Evolutionary conservation across 331 rosid genomes (phyloP), one percentile per base, ranked within the genome.

Genomic region (Dryas integrifolia): DNA sequence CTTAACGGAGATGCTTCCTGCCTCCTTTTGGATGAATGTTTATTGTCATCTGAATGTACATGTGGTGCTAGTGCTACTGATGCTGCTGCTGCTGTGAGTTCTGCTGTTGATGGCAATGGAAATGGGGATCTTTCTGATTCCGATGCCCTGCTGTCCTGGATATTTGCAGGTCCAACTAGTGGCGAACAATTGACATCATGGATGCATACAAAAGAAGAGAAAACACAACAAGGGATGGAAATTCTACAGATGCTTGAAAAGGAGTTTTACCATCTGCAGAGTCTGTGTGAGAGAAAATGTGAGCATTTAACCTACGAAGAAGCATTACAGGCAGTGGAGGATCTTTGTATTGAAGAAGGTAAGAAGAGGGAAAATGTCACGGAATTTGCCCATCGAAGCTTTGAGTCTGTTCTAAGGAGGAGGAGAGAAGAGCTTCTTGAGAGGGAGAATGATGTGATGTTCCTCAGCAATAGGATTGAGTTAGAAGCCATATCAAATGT

Each of bases 281-380:
- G 84, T 80, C 88, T 92, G 45, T 92, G 96, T 83, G 98, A 92
- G 82, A 84, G 85, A 75, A 95, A 95, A 82, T 80, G 84, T 75
- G 97, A 88, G 77, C 92, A 85, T 21, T 52, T 92, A 58, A 84
- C 76, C 81, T 81, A 85, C 51, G 98, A 92, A 81, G 90, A 92
- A 86, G 98, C 96, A 43, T 73, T 90, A 62, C 97, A 85, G 84
- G 80, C 85, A 11, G 85, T 92, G 44, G 99, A 90, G 86, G 88
- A 95, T 80, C 97, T 92, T 47, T 92, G 97, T 76, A 81, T 88
- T 65, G 97, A 85, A 81, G 97, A 88, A 82, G 89, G 93, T 74
- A 90, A 80, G 83, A 92, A 83, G 86, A 87, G 90, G 91, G 92
- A 87, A 66, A 83, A 71, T 82, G 79, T 78, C 64, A 72, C 78